These are phyloP conservation scores for Zymoseptoria ardabiliae DNA, from an alignment of 2,329 filamentous ascomycete genomes.

Conservation along the genomic window DNA sequence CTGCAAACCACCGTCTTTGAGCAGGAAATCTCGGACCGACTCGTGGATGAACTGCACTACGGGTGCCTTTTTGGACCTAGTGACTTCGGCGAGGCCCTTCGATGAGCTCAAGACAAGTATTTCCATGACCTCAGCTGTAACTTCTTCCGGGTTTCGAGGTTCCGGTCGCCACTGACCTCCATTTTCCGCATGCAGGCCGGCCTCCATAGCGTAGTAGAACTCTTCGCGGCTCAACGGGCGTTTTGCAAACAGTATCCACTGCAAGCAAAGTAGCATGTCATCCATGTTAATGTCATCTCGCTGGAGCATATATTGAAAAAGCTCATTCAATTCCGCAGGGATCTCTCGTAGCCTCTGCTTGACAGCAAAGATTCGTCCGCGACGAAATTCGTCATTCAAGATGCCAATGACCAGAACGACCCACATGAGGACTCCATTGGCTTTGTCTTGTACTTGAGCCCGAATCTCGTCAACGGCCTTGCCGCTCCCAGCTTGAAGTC, in stretches of 20 bases:
- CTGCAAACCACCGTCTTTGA: conserved; percentile 30
- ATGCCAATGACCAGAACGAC: conserved; percentile 40
- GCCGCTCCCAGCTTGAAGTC: conserved; percentile 24
- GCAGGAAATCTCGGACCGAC: conserved; percentile 43
- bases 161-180: background rate
- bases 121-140: conserved; percentile 19
- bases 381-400: conserved; percentile 36
- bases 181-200: conserved; percentile 17
- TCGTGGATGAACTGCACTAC: conserved; percentile 50
- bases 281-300: conserved; percentile 40
- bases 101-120: conserved; percentile 38
- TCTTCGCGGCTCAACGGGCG: conserved; percentile 38
- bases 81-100: conserved; percentile 45
- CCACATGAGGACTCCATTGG: conserved; percentile 42
- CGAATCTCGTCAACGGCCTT: conserved; percentile 22
- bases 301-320: conserved; percentile 47
- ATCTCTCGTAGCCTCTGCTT: conserved; percentile 33
- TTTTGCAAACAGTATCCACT: conserved; percentile 48
- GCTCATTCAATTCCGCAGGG: conserved; percentile 35
- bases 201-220: conserved; percentile 39
- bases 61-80: conserved; percentile 15
- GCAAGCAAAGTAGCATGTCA: conserved; percentile 40
- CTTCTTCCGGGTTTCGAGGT: conserved; percentile 19
- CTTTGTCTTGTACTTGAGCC: conserved; percentile 29
- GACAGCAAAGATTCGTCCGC: conserved; percentile 27